Base-by-base conservation (phyloP, 2,329 filamentous ascomycete species). In the Hypoxylon sp. region DNA sequence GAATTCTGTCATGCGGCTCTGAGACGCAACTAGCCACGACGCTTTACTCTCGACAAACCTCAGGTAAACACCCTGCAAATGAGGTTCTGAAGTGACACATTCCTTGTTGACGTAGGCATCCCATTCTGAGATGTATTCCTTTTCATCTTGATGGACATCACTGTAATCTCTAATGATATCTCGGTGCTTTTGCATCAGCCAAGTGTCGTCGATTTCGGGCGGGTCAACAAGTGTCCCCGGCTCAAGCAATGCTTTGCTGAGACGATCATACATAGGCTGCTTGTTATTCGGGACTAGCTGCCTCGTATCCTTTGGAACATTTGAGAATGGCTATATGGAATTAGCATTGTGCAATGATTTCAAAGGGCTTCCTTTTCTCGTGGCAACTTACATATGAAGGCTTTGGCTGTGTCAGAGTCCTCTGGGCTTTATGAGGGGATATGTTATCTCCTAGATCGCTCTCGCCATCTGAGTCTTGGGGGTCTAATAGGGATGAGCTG, bases 71-170 rank as follows among this genome's bases (percentile, higher is more conserved):
- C 82, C 82, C 10, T 86, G 82, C 11, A 89, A 80, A 72, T 86
- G 88, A 2, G 84, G 83, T 31, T 83, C 82, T 3, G 86, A 85
- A 4, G 84, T 85, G 51, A 89, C 78, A 60, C 82, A 84, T 71
- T 85, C 82, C 49, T 80, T 80, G 7, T 87, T 82, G 51, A 88
- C 84, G 71, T 85, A 88, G 0, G 83, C 81, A 66, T 89, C 87
- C 87, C 87, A 90, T 69, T 86, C 84, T 71, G 83, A 82, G 61
- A 89, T 86, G 64, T 86, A 89, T 68, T 89, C 87, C 75, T 86
- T 87, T 73, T 90, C 87, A 14, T 82, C 79, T 2, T 80, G 75
- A 11, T 84, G 84, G 27, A 89, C 82, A 70, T 89, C 87, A 7
- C 83, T 85, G 72, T 87, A 89, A 68, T 89, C 88, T 30, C 82